Evolutionary conservation across 2,329 filamentous ascomycete species (phyloP), one percentile per base, ranked within the genome.

Genomic region (Neonectria coccinea): DNA sequence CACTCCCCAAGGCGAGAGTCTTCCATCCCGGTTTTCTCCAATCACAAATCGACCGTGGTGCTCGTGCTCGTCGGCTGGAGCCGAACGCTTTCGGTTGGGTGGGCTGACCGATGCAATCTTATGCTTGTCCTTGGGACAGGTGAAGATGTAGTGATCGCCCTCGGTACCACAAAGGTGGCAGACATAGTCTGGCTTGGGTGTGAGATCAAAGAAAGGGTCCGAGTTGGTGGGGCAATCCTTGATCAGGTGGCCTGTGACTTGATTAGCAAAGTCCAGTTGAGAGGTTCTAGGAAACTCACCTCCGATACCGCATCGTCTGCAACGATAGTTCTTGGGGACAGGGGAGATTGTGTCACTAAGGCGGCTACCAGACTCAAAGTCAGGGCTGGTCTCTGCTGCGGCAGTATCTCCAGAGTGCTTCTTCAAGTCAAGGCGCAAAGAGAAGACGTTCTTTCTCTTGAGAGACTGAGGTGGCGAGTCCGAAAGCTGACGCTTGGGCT

Each of bases 1-100:
- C n/a, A 52, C 62, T 42, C 72, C 68, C 74, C 71, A 76, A 36
- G 74, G 70, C 25, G 73, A 73, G 22, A 76, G 61, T 22, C 74
- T 68, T 31, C 73, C 73, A 10, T 67, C 62, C 16, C 36, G 27
- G 29, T 16, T n/a, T n/a, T 22, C 50, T 31, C 57, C 12, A 16
- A 11, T 12, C 6, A 41, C n/a, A 51, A 20, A 18, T 9, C 14
- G 12, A 33, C 10, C 25, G 4, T 31, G 27, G 1, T n/a, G 18
- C 25, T 25, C 25, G 25, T 25, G 25, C 8, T 42, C 3, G 22
- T 48, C 42, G 8, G 11, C 57, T 20, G 42, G n/a, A 10, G 20
- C 44, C 16, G 52, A 29, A 27, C 57, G 57, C 41, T 54, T 59
- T 11, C 44, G 50, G 29, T n/a, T 52, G 9, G 16, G 39, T 18